These are phyloP conservation scores for Senecio squalidus DNA, from an alignment of 140 eudicot species.

Conservation along the genomic window DNA sequence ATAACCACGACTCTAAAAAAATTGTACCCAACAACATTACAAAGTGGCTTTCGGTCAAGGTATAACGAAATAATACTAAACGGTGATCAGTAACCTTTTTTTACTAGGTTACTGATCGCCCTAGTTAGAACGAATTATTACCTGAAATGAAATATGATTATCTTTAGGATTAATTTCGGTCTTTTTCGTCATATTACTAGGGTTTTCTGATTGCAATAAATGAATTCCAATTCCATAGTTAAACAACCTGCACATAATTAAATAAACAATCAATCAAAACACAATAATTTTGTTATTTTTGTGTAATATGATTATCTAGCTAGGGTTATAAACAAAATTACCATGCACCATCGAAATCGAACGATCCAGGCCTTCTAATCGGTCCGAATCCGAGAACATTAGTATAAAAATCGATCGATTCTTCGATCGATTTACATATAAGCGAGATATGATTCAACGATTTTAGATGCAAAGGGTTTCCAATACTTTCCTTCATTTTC, in stretches of 20 bases:
- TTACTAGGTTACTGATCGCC: too few species aligned
- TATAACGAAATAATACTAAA: too few species aligned
- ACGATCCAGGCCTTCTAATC: conserved; percentile 79
- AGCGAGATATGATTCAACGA: conserved; percentile 86
- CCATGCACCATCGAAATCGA: conserved; percentile 91
- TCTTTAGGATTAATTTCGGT: conserved; percentile 73
- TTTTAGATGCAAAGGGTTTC: conserved; percentile 67
- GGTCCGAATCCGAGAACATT: conserved; percentile 84
- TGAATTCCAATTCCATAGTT: conserved; percentile 73
- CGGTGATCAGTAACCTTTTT: too few species aligned
- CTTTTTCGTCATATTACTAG: conserved; percentile 37
- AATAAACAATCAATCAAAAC: background rate
- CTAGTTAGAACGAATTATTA: conserved; percentile 8
- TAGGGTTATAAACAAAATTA: conserved; percentile 11
- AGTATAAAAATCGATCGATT: conserved; percentile 63
- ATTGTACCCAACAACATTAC: too few species aligned
- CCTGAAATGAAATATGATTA: conserved; percentile 79
- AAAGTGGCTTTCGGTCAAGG: too few species aligned
- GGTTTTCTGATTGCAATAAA: conserved; percentile 52
- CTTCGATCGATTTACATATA: conserved; percentile 65
- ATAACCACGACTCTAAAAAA: too few species aligned
- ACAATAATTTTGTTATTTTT: too few species aligned
- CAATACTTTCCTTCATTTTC: conserved; percentile 52
- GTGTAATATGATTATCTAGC: too few species aligned
- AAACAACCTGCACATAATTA: conserved; percentile 41